Evolutionary conservation across 2,329 filamentous ascomycete species (phyloP).

Genomic region (Trichothecium sympodiale): DNA sequence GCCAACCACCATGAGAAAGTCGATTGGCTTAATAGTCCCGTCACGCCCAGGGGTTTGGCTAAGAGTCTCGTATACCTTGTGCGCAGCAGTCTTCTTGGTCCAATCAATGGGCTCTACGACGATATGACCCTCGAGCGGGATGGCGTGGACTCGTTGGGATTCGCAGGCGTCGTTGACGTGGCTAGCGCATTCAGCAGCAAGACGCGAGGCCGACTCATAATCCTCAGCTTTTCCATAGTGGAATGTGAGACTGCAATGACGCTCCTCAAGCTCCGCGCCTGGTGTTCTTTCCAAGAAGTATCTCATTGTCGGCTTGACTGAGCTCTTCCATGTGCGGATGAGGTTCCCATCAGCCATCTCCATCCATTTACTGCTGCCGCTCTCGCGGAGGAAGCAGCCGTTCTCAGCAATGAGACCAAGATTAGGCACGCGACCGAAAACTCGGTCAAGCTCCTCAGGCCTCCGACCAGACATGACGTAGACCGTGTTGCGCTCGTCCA

Average conservation of each 20-base stretch:
- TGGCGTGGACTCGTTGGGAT: conserved; percentile 70
- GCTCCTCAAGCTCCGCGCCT: conserved; percentile 77
- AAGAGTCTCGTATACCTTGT: conserved; percentile 56
- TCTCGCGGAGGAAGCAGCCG: conserved; percentile 76
- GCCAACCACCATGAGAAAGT: conserved; percentile 83
- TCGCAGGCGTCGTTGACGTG: conserved; percentile 94
- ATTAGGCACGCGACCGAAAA: conserved; percentile 74
- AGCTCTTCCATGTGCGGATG: conserved; percentile 70
- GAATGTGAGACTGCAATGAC: conserved; percentile 85
- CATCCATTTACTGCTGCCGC: conserved; percentile 58
- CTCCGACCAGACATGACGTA: conserved; percentile 90
- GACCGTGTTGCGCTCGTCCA: conserved; percentile 72
- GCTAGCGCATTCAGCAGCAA: conserved; percentile 81
- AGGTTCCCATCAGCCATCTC: conserved; percentile 63
- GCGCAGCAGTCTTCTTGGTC: conserved; percentile 77
- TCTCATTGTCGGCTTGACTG: conserved; percentile 69
- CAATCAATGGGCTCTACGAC: conserved; percentile 77
- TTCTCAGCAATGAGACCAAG: conserved; percentile 91
- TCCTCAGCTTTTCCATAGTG: conserved; percentile 80
- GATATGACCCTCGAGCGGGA: conserved; percentile 69
- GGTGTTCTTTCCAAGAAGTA: conserved; percentile 89
- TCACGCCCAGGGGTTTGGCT: conserved; percentile 39
- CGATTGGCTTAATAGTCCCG: conserved; percentile 35
- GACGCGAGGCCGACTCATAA: conserved; percentile 59
- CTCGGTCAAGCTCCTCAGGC: conserved; percentile 75